Conservation (phyloP, 345 rosid genomes). For the Firmiana major region DNA sequence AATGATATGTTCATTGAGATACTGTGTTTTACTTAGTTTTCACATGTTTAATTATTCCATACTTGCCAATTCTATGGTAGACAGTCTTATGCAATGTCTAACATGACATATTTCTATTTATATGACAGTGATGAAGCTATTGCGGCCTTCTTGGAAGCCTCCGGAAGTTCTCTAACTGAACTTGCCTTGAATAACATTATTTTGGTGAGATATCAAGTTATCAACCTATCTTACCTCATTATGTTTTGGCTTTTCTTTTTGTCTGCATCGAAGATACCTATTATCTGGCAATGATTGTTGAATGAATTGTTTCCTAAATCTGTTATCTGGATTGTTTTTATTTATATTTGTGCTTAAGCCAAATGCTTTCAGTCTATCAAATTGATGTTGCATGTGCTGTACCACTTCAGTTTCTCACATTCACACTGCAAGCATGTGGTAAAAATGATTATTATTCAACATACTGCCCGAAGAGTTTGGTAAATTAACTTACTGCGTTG, state of each 20-base stretch:
- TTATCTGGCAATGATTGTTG: slow-evolving; percentile 1
- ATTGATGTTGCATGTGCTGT: background rate
- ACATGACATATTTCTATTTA: background rate
- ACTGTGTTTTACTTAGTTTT: background rate
- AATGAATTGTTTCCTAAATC: background rate
- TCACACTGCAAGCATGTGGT: background rate
- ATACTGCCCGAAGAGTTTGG: too few relatives aligned
- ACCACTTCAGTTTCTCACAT: background rate
- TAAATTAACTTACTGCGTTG: background rate
- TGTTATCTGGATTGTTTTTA: background rate
- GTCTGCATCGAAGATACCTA: background rate
- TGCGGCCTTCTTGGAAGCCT: slow-evolving; percentile 54
- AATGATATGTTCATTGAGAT: background rate
- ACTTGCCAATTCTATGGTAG: background rate
- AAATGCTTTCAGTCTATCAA: background rate
- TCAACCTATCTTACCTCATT: background rate
- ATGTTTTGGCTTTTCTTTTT: slow-evolving; percentile 1
- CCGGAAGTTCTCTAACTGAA: slow-evolving; percentile 42
- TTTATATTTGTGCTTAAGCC: background rate
- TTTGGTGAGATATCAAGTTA: slow-evolving; percentile 27
- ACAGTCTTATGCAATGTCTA: background rate
- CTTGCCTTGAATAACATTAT: slow-evolving; percentile 42
- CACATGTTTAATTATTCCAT: background rate
- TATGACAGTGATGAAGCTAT: slow-evolving; percentile 53
- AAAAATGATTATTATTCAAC: too few relatives aligned